Percentiles rank a stretch among this genome's conserved stretches.
Evolutionary conservation across 768 basidiomycete genomes (phyloP).

Genomic region (Pleurotus eryngii): DNA sequence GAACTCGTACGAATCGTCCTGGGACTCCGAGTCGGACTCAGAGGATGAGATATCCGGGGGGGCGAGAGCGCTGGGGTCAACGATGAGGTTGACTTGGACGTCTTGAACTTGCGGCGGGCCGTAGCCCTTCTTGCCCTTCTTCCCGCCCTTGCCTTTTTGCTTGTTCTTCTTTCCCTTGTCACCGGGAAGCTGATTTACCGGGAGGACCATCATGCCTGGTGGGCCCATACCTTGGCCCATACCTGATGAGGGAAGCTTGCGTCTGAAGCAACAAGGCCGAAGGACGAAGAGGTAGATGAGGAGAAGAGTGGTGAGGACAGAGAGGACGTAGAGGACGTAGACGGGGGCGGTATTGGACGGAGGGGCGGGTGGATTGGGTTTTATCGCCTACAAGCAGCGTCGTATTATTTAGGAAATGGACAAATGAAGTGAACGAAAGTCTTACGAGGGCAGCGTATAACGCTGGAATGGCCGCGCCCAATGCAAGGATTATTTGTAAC

Average conservation of each 20-base stretch:
- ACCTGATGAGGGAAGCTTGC: conserved; percentile 18
- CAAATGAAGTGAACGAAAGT: conserved; percentile 9
- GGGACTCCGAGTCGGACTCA: conserved; percentile 30
- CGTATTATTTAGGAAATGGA: conserved; percentile 8
- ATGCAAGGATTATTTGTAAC: conserved; percentile 46
- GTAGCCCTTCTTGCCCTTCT: conserved; percentile 35
- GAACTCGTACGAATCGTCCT: conserved; percentile 36
- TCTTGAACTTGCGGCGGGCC: conserved; percentile 29
- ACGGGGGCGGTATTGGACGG: conserved; percentile 49
- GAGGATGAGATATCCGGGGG: conserved; percentile 8
- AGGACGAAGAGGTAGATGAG: conserved; percentile 55
- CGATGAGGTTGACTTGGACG: conserved; percentile 73
- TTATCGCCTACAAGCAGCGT: conserved; percentile 43
- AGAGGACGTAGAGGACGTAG: conserved; percentile 55
- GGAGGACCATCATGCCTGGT: conserved; percentile 59
- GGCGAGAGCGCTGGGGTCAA: conserved; percentile 60
- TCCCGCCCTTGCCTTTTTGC: conserved; percentile 22
- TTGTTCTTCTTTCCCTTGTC: conserved; percentile 39
- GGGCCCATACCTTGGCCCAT: conserved; percentile 15
- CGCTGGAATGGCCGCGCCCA: conserved; percentile 49
- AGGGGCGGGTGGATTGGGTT: conserved; percentile 53
- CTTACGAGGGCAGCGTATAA: conserved; percentile 65
- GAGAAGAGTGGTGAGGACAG: conserved; percentile 47
- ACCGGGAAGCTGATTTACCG: conserved; percentile 50
- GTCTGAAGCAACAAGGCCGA: conserved; percentile 52